Base-by-base conservation (phyloP, 2,329 filamentous ascomycete genomes). In the Ploettnerulaceae sp. region DNA sequence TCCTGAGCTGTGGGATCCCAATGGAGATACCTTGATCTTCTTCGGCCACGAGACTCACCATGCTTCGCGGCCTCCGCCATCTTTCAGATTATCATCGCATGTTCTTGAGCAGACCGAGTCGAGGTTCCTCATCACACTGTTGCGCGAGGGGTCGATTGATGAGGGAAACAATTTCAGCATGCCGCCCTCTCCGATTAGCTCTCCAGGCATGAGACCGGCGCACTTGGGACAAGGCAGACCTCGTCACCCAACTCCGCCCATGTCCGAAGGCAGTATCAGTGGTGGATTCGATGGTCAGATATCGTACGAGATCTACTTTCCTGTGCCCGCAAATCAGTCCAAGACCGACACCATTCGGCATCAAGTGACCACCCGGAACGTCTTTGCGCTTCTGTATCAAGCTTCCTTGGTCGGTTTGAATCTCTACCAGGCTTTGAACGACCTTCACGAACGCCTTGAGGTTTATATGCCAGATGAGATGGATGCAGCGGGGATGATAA, bases 351-450 rank as follows among this genome's bases (percentile, higher is more conserved):
- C 72, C 44, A 69, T 74, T 1, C 70, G 78, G 1, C 72, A 84
- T 52, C 78, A 82, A 54, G 71, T 86, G 36, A 81, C 82, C 0
- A 82, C 82, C 9, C 43, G 43, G 5, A 46, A 46, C 35, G 35
- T 86, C 34, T 79, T 87, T 55, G 82, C 82, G 0, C 65, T 86
- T 25, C 63, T 86, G 2, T 81, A 79, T 56, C 73, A 78, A 41
- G 76, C 77, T 17, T 81, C 82, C 0, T 69, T 86, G 0, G 81
- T 86, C 2, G 83, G 83, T 0, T 58, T 77, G 1, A 80, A 81
- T 4, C 62, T 86, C 0, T 76, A 74, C 53, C 79, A 84, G 55
- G 79, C 29, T 41, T 14, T 47, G 11, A 35, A 69, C 0, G 82
- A 85, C 55, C 66, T 87, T 0, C 78, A 81, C 29, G 66, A 72